A percentile compares a stretch with the other conserved stretches of the same genome.
phyloP scores from a whole-genome alignment of 495 filamentous ascomycete genomes.

The Cairneyella variabilis region DNA sequence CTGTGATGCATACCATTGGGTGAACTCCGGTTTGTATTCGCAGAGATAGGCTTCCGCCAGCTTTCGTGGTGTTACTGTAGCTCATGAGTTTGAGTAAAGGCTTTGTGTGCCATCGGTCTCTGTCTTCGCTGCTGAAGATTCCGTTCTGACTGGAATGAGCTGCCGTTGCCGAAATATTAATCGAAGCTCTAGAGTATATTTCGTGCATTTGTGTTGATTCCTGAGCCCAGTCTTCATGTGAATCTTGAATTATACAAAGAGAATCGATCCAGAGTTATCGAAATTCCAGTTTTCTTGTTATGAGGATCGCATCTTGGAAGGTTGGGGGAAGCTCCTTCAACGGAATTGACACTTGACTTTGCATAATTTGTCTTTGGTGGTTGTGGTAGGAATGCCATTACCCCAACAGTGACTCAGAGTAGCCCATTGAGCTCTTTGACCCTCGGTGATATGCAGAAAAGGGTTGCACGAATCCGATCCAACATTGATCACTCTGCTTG shows the following conservation, averaged over 20 bases:
- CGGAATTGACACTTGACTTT: background rate
- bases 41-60: background rate
- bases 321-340: background rate
- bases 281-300: conserved; percentile 2
- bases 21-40: background rate
- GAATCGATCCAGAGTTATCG: conserved; percentile 7
- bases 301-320: conserved; percentile 8
- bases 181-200: conserved; percentile 2
- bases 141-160: background rate
- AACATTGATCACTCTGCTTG: conserved; percentile 5
- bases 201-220: conserved; percentile 15
- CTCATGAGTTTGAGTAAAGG: background rate
- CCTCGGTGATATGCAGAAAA: background rate
- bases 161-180: conserved; percentile 12
- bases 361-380: background rate
- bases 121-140: background rate
- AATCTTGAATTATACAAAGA: conserved; percentile 17
- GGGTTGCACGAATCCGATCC: background rate
- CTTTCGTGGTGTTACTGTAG: background rate
- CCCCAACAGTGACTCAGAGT: conserved; percentile 33
- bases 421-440: conserved; percentile 5
- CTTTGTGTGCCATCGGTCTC: background rate
- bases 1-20: background rate
- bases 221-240: conserved; percentile 6
- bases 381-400: background rate